These are phyloP conservation scores for Penicillium alfredii DNA, from an alignment of 495 filamentous ascomycete species.

Conservation along the genomic window DNA sequence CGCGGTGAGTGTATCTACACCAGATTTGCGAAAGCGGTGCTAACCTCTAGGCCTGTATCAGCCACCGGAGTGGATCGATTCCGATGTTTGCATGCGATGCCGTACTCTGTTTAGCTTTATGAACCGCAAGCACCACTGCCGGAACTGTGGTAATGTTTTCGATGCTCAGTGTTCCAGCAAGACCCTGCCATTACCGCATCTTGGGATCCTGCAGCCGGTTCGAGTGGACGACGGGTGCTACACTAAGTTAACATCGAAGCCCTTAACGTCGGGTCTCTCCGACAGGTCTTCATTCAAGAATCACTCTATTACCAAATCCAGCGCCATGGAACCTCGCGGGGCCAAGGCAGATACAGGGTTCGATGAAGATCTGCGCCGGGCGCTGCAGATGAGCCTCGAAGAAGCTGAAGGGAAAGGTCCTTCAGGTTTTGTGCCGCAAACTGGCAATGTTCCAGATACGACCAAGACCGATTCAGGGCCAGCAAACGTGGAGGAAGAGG, in stretches of 20 bases:
- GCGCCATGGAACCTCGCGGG: conserved; percentile 79
- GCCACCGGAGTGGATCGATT: conserved; percentile 97
- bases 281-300: conserved; percentile 47
- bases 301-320: conserved; percentile 47
- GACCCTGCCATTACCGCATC: conserved; percentile 77
- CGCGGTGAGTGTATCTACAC: conserved; percentile 57
- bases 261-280: conserved; percentile 34
- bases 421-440: conserved; percentile 63
- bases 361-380: conserved; percentile 89
- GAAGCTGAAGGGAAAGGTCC: conserved; percentile 74
- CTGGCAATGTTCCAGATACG: conserved; percentile 39
- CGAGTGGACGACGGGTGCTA: conserved; percentile 97
- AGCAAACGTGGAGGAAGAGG: conserved; percentile 50
- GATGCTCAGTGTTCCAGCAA: conserved; percentile 91
- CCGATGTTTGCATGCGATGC: conserved; percentile 97
- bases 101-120: conserved; percentile 93
- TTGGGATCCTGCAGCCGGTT: conserved; percentile 86
- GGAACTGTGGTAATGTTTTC: conserved; percentile 96
- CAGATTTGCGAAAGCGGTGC: neutral
- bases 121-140: conserved; percentile 95
- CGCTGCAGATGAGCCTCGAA: conserved; percentile 92
- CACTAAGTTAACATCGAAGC: conserved; percentile 76
- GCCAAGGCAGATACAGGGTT: conserved; percentile 82
- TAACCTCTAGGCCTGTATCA: conserved; percentile 31
- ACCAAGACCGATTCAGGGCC: conserved; percentile 35